These are phyloP conservation scores for Emergomyces orientalis DNA, from an alignment of 2,329 filamentous ascomycete genomes.

Conservation along the genomic window DNA sequence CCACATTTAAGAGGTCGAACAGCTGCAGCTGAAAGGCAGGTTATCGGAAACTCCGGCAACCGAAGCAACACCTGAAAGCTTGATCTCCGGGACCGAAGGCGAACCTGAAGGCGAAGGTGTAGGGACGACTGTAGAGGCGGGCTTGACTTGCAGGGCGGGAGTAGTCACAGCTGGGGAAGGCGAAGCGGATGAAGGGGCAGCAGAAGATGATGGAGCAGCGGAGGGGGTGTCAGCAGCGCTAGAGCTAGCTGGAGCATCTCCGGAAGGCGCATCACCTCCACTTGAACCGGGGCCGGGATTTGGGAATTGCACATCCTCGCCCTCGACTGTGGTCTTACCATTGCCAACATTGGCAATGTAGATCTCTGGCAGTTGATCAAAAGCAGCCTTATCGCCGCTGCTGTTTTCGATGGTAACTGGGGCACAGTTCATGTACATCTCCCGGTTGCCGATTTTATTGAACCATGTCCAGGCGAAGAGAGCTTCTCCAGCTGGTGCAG, in stretches of 20 bases:
- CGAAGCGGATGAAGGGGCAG: not conserved
- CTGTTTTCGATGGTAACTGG: slow-evolving; percentile 49
- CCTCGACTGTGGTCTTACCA: slow-evolving; percentile 9
- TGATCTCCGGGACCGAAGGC: not conserved
- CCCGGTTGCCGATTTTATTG: slow-evolving; percentile 46
- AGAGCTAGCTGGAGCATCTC: no score
- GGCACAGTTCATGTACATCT: slow-evolving; percentile 73
- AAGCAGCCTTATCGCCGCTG: not conserved
- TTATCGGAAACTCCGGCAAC: not conserved
- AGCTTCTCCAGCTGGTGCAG: slow-evolving; percentile 51
- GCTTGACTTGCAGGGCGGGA: not conserved
- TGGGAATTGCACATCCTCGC: slow-evolving; percentile 9
- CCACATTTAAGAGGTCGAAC: not conserved
- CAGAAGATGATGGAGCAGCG: no score
- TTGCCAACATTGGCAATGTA: slow-evolving; percentile 13
- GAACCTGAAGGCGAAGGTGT: not conserved
- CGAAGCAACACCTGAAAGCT: not conserved
- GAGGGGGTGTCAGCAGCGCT: no score
- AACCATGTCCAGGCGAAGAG: slow-evolving; percentile 71
- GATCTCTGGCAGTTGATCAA: slow-evolving; percentile 10
- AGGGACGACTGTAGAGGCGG: not conserved
- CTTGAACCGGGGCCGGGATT: slow-evolving; percentile 7
- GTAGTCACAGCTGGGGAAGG: not conserved
- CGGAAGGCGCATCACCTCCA: not conserved
- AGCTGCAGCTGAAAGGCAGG: not conserved